Conservation (phyloP, 1,139 yeast species). For the Dujonia santamariae region DNA sequence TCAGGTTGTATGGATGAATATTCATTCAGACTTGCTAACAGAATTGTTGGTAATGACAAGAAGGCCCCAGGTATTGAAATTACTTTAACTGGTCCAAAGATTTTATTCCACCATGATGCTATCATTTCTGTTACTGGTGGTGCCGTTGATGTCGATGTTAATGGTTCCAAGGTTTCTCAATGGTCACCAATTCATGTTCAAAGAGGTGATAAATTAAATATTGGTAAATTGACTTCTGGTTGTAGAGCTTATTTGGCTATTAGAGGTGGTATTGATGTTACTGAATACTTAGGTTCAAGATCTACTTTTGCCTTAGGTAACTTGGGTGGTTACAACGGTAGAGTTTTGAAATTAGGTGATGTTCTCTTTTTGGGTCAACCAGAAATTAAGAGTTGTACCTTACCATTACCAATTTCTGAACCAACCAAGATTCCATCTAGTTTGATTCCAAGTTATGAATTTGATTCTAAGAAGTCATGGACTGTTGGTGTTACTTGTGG, state of each 20-base stretch:
- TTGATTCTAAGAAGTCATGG: constrained; percentile 58
- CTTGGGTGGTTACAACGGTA: constrained; percentile 92
- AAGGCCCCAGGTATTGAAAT: constrained; percentile 87
- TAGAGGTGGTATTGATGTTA: constrained; percentile 91
- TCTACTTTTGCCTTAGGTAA: constrained; percentile 94
- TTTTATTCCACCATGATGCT: constrained; percentile 77
- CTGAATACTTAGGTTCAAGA: constrained; percentile 92
- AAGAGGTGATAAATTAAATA: constrained; percentile 72
- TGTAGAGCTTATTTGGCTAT: constrained; percentile 89
- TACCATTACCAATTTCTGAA: constrained; percentile 67
- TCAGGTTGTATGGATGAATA: constrained; percentile 97
- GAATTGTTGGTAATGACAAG: constrained; percentile 81
- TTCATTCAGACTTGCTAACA: constrained; percentile 84
- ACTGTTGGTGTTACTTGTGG: constrained; percentile 91
- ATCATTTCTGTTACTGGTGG: constrained; percentile 89
- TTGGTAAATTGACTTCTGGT: constrained; percentile 79
- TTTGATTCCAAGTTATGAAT: constrained; percentile 54
- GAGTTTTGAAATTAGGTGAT: constrained; percentile 89
- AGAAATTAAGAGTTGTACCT: constrained; percentile 58
- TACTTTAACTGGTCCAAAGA: constrained; percentile 82
- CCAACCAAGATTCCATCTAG: constrained; percentile 57
- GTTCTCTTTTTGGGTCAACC: constrained; percentile 85
- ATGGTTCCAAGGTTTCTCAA: constrained; percentile 49
- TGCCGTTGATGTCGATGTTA: constrained; percentile 59
- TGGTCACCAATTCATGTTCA: constrained; percentile 70